Percentiles rank a stretch among this genome's conserved stretches.
Conservation (phyloP, 108 stramenopile genomes). For the Skeletonema menzelii region DNA sequence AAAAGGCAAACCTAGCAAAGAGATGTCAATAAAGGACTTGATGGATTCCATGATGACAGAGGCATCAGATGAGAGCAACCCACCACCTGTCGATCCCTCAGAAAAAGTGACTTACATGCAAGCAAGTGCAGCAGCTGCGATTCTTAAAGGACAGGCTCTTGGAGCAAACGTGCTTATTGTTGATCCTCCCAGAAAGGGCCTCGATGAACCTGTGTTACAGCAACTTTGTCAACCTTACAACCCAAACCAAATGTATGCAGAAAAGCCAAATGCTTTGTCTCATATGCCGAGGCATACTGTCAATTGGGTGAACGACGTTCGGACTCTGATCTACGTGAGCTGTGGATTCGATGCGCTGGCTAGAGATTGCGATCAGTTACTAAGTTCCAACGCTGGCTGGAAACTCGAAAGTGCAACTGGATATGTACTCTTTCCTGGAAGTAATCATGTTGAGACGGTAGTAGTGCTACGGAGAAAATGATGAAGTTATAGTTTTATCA, state of each 20-base stretch:
- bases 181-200: slow-evolving; percentile 94
- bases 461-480: slow-evolving; percentile 78
- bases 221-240: slow-evolving; percentile 75
- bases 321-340: slow-evolving; percentile 94
- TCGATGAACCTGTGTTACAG: slow-evolving; percentile 83
- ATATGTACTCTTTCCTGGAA: slow-evolving; percentile 93
- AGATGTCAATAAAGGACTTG: slow-evolving; percentile 41
- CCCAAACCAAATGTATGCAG: slow-evolving; percentile 67
- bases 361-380: slow-evolving; percentile 79
- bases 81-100: slow-evolving; percentile 18
- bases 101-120: slow-evolving; percentile 63
- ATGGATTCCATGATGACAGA: slow-evolving; percentile 33
- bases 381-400: slow-evolving; percentile 81
- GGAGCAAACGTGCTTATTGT: slow-evolving; percentile 92
- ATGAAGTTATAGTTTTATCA: not conserved
- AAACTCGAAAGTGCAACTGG: slow-evolving; percentile 89
- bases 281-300: slow-evolving; percentile 55
- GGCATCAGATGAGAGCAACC: slow-evolving; percentile 11
- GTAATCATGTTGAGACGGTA: slow-evolving; percentile 94
- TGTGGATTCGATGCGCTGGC: slow-evolving; percentile 98
- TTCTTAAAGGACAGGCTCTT: slow-evolving; percentile 80
- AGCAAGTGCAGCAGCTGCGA: slow-evolving; percentile 77
- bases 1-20: slow-evolving; percentile 5
- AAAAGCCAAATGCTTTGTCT: slow-evolving; percentile 50
- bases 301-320: slow-evolving; percentile 74